These are phyloP conservation scores for Leccinum disarticulatum DNA, from an alignment of 768 basidiomycete species.

Conservation along the genomic window DNA sequence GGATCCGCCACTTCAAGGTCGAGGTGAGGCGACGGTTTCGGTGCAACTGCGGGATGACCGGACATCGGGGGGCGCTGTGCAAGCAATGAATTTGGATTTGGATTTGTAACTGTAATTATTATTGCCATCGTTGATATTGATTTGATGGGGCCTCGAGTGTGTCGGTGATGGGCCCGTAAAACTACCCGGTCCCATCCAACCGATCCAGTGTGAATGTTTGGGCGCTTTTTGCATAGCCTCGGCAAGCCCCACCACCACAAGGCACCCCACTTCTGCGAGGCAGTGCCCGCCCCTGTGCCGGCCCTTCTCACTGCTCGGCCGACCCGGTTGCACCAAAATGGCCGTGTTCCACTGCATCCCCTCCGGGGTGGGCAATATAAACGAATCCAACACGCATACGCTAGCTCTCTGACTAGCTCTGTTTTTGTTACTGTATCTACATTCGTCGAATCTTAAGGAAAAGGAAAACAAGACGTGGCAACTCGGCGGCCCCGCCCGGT, in stretches of 20 bases:
- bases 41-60: conserved; percentile 14
- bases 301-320: conserved; percentile 1
- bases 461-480: conserved; percentile 6
- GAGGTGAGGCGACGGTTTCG: conserved; percentile 21
- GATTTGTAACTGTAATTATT: background rate
- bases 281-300: conserved; percentile 12
- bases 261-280: conserved; percentile 8
- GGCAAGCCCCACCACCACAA: conserved; percentile 7
- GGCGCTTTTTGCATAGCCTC: conserved; percentile 13
- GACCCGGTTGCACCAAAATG: conserved; percentile 3
- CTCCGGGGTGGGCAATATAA: conserved; percentile 11
- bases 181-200: conserved; percentile 10
- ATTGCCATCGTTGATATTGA: background rate
- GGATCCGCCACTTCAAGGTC: conserved; percentile 23
- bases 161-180: conserved; percentile 4
- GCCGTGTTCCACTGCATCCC: conserved; percentile 19
- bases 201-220: conserved; percentile 4
- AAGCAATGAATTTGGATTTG: background rate
- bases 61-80: conserved; percentile 18
- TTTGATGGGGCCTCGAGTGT: conserved; percentile 9
- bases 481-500: conserved; percentile 7
- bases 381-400: conserved; percentile 9
- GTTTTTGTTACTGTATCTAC: conserved; percentile 15
- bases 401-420: conserved; percentile 6
- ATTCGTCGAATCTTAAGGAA: conserved; percentile 9